Evolutionary conservation across 805 yeast species (phyloP).

Genomic region (Kodamaea kakaduensis): DNA sequence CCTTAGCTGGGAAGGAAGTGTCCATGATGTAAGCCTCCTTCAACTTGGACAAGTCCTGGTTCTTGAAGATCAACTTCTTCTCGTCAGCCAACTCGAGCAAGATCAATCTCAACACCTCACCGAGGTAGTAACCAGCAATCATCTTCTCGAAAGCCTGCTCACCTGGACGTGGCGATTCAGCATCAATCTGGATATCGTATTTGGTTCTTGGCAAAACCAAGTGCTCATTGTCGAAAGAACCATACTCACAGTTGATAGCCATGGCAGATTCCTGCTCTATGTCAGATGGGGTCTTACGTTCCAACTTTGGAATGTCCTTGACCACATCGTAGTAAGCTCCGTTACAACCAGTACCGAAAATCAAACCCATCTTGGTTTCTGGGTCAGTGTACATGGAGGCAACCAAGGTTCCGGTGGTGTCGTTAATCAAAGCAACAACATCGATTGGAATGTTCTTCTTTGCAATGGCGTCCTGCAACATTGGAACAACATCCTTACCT

Average conservation of each 20-base stretch:
- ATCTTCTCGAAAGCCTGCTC: slow-evolving; percentile 95
- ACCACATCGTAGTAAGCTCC: slow-evolving; percentile 90
- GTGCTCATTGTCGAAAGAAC: slow-evolving; percentile 94
- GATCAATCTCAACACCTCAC: slow-evolving; percentile 82
- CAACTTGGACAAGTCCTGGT: slow-evolving; percentile 64
- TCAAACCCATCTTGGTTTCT: slow-evolving; percentile 87
- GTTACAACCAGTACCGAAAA: slow-evolving; percentile 96
- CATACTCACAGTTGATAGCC: slow-evolving; percentile 98
- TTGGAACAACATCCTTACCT: slow-evolving; percentile 89
- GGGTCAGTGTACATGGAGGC: slow-evolving; percentile 93
- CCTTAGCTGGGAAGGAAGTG: slow-evolving; percentile 79
- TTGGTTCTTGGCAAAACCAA: slow-evolving; percentile 80
- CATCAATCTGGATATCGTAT: slow-evolving; percentile 77
- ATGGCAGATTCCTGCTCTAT: slow-evolving; percentile 62
- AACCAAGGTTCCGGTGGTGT: slow-evolving; percentile 94
- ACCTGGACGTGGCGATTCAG: slow-evolving; percentile 89
- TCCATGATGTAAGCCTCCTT: slow-evolving; percentile 70
- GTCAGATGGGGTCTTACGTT: slow-evolving; percentile 64
- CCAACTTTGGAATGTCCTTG: slow-evolving; percentile 72
- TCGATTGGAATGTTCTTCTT: slow-evolving; percentile 67
- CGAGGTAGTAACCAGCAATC: slow-evolving; percentile 95
- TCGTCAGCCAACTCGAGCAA: slow-evolving; percentile 66
- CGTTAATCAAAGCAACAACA: slow-evolving; percentile 91
- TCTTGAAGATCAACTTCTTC: slow-evolving; percentile 59
- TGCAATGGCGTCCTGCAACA: slow-evolving; percentile 75